Base-by-base conservation (phyloP, 257 asterid genomes). In the Solanum peruvianum region DNA sequence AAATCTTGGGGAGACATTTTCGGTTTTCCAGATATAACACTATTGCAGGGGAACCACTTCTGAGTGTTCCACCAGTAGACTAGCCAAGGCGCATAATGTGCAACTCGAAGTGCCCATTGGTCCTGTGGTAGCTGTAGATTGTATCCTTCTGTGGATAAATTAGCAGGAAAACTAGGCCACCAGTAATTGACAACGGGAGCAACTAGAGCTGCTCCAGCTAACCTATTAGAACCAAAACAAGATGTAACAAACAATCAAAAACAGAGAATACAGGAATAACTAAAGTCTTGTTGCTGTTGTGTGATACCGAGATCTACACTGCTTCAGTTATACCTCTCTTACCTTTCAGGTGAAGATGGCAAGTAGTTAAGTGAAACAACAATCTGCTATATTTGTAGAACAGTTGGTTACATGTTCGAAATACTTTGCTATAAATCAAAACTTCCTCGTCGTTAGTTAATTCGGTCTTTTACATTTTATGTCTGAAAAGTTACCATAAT, bases 1-100 rank as follows among this genome's bases (percentile, higher is more conserved):
- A 92, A 84, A 90, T 93, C 96, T 4, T 91, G 93, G 5, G 90
- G 88, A 37, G 91, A 90, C 64, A 89, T 76, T 33, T 89, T 92
- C 13, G 91, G 86, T 33, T 44, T 91, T 29, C 92, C 94, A 64
- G 92, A 85, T 39, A 88, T 85, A 39, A 91, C 94, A 83, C 93
- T 93, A 20, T 92, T 91, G 67, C 71, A 70, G 9, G 96, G 96
- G 86, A 93, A 93, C 95, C 92, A 93, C 44, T 88, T 88, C 89
- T 91, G 96, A 87, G 93, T 90, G 91, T 93, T 93, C 93, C 95
- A 92, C 97, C 94, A 92, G 89, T 94, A 90, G 87, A 91, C 90
- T 58, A 92, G 94, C 91, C 91, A 91, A 11, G 97, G 97, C 27
- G 89, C 92, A 83, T 93, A 84, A 87, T 92, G 94, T 39, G 95